Evolutionary conservation across 2,329 filamentous ascomycete genomes (phyloP).

Genomic region (Aspergillus niger): DNA sequence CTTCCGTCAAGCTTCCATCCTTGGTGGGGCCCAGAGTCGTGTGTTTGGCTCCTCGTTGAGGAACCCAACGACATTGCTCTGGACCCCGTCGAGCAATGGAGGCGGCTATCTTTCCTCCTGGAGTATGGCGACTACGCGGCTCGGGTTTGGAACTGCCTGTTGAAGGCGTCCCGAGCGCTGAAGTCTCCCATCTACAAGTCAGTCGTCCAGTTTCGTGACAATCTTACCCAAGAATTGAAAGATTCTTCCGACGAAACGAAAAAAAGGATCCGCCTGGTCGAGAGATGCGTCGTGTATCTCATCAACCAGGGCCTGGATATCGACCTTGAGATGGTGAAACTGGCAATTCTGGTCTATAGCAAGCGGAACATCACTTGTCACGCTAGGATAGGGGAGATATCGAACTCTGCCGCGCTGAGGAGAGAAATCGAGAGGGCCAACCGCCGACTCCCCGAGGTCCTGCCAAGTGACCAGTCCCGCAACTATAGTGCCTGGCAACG

Average conservation of each 20-base stretch:
- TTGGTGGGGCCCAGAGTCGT: not conserved
- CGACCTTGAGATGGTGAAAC: not conserved
- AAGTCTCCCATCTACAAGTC: not conserved
- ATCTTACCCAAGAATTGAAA: slow-evolving; percentile 2
- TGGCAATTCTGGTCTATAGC: slow-evolving; percentile 4
- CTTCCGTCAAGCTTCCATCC: not conserved
- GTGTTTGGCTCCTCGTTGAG: not conserved
- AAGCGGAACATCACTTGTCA: not conserved
- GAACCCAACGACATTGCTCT: not conserved
- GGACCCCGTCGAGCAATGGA: not conserved
- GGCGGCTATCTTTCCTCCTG: not conserved
- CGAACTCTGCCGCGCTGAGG: not conserved
- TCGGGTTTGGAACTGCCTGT: not conserved
- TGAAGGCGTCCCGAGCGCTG: not conserved
- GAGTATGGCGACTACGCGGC: not conserved
- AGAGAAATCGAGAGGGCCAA: not conserved
- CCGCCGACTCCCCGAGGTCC: not conserved
- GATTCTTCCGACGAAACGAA: not conserved
- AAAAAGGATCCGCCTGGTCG: not conserved
- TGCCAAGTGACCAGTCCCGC: not conserved
- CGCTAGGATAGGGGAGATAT: not conserved
- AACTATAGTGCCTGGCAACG: not conserved
- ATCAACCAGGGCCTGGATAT: not conserved
- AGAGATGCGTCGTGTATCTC: not conserved
- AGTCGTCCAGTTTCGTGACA: slow-evolving; percentile 4